Base-by-base conservation (phyloP, 2,329 filamentous ascomycete genomes). In the Catunica adiposa region DNA sequence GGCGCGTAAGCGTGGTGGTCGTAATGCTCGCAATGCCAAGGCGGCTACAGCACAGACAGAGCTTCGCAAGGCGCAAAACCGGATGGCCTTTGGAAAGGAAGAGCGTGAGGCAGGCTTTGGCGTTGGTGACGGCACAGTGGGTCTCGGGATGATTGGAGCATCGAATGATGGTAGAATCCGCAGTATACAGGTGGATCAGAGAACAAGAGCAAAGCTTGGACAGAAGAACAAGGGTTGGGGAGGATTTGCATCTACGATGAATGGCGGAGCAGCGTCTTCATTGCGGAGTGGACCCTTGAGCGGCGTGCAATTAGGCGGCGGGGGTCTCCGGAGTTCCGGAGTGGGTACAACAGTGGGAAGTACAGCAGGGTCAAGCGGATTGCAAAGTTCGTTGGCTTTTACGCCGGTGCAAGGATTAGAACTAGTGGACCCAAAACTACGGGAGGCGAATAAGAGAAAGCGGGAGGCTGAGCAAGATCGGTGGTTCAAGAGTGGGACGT, bases 221-320 rank as follows among this genome's bases (percentile, higher is more conserved):
- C 89, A 89, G 66, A 96, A 94, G 72, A 94, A 90, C 70, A 89
- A 94, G 63, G 92, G 92, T 25, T 98, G 92, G 92, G 90, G 89
- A 56, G 81, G 76, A 58, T 77, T 82, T 2, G 84, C 85, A n/a
- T 89, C 89, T 1, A 90, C 87, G 26, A 77, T 96, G 57, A 81
- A 86, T 57, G 82, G 83, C 3, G 88, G 94, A 61, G 86, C 84
- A 17, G 80, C 81, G 61, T 71, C 75, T 9, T 87, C 74, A 63
- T 75, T 96, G 17, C 80, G 85, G 51, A 11, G 50, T 11, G 55
- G 56, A 7, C 46, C 50, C 9, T 11, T 58, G 9, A 40, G 56
- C 23, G 53, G 56, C 23, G 40, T 58, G n/a, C 56, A 58, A 48
- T 26, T 58, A 15, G 56, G 56, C 8, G 83, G 84, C 42, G 85